Conservation (phyloP, 257 asterid species). For the Craterostigma plantagineum region DNA sequence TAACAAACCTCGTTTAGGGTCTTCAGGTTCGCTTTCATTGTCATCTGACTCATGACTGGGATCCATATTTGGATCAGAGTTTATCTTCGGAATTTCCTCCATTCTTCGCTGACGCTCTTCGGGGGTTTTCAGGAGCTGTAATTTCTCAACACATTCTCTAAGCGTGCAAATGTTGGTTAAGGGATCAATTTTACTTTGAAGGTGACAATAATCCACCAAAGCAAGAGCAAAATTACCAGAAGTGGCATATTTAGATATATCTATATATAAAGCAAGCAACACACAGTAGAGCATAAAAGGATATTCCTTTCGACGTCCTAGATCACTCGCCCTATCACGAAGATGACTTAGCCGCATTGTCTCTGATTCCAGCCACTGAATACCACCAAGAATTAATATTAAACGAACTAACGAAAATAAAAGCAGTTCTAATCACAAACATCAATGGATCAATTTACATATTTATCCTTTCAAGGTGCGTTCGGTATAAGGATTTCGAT, state of each 20-base stretch:
- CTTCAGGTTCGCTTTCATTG: conserved; percentile 56
- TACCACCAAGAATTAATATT: conserved; percentile 7
- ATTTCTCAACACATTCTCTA: conserved; percentile 94
- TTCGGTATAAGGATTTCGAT: too few species aligned
- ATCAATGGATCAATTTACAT: not conserved
- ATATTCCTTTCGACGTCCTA: conserved; percentile 95
- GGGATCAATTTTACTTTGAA: too few species aligned
- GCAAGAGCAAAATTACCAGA: too few species aligned
- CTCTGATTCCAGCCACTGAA: conserved; percentile 98
- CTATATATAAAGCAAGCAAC: not conserved
- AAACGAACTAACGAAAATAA: not conserved
- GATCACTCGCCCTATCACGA: conserved; percentile 96
- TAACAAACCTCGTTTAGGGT: conserved; percentile 51
- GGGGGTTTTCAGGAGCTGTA: conserved; percentile 79
- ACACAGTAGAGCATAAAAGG: conserved; percentile 24
- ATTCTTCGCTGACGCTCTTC: conserved; percentile 88
- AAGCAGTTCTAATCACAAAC: too few species aligned
- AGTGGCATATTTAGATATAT: too few species aligned
- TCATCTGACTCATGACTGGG: conserved; percentile 83
- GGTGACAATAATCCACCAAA: not conserved
- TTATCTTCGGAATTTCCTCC: conserved; percentile 73
- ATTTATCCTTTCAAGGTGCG: too few species aligned
- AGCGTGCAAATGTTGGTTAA: conserved; percentile 30
- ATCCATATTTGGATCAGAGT: conserved; percentile 91
- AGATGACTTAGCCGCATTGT: conserved; percentile 75